Percentiles rank a stretch among this genome's conserved stretches.
phyloP scores from a whole-genome alignment of 768 basidiomycete genomes.

The Albatrellus ellisii region DNA sequence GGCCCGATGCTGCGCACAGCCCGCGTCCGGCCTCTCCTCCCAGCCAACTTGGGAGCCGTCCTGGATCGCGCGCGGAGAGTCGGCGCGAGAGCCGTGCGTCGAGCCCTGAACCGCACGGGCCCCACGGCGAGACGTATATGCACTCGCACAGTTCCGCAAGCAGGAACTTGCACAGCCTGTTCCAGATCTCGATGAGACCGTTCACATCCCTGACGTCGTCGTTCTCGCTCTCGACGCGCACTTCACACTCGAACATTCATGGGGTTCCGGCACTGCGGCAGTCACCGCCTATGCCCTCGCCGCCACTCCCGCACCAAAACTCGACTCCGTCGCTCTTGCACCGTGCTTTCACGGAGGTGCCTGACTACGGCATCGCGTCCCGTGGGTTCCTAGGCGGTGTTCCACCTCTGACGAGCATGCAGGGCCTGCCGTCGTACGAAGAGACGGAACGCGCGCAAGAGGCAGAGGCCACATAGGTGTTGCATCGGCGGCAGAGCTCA shows the following conservation, averaged over 20 bases:
- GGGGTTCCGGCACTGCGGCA: conserved; percentile 6
- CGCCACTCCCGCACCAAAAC: conserved; percentile 6
- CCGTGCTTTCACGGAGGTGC: conserved; percentile 64
- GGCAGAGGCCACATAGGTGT: background rate
- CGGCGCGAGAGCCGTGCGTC: conserved; percentile 18
- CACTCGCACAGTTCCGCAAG: conserved; percentile 36
- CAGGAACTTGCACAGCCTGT: conserved; percentile 37
- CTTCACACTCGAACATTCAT: conserved; percentile 8
- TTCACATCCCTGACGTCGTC: conserved; percentile 34
- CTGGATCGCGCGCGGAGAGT: conserved; percentile 15
- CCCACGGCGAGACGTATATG: conserved; percentile 26
- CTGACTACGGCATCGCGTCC: conserved; percentile 75
- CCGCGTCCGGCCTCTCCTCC: conserved; percentile 18
- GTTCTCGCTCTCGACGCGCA: conserved; percentile 22
- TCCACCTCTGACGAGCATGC: conserved; percentile 66
- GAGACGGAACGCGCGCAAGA: background rate
- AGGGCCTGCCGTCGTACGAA: conserved; percentile 71
- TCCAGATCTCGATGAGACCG: conserved; percentile 51
- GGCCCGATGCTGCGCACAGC: conserved; percentile 14
- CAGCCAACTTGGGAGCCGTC: conserved; percentile 17
- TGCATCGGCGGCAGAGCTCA: background rate
- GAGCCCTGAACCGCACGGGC: conserved; percentile 21
- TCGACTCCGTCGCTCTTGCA: conserved; percentile 28
- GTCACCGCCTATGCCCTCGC: conserved; percentile 6
- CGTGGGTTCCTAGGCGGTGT: conserved; percentile 84